Evolutionary conservation across 768 basidiomycete genomes (phyloP), one percentile per base, ranked within the genome.

Genomic region (Mycena rebaudengoi): DNA sequence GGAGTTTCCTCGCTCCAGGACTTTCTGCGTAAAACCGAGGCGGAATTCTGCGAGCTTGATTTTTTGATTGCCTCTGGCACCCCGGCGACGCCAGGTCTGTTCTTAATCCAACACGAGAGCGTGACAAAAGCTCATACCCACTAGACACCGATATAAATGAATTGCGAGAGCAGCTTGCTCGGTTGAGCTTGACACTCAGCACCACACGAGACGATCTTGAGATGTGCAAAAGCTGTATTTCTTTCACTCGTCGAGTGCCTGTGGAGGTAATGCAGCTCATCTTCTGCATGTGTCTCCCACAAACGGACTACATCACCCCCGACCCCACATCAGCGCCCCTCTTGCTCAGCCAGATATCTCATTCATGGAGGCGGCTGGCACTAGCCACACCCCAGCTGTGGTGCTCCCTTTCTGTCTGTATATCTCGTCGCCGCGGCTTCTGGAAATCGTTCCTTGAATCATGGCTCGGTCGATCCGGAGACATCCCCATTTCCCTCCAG

Each of bases 261-360:
- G 37, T 74, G 18, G 72, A 73, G 40, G 52, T 74, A 25, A 26
- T 71, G 54, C 64, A 70, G 53, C 48, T 66, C 28, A 71, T 74
- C 13, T 73, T 74, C 43, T 25, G 49, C 16, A 45, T 59, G 45
- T 69, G 69, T 52, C 65, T 74, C 14, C 68, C 71, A 2, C 20
- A 40, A 3, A 64, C 60, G 29, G 55, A 69, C 33, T 73, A 66
- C 43, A 48, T 68, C 28, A 28, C 21, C 4, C 71, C 72, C 39
- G 20, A 60, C 44, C 25, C 46, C 4, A 21, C 29, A 13, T 41
- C 48, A 33, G 73, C 71, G 10, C 73, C 73, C 29, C 64, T 73
- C 28, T 39, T 71, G 48, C 60, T 74, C 13, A 61, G 65, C 33
- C 73, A 73, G 41, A 55, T 74, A 28, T 74, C 67, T 55, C 62